Base-by-base conservation (phyloP, 1,139 yeast genomes). In the Lodderomyces jiufengensis region DNA sequence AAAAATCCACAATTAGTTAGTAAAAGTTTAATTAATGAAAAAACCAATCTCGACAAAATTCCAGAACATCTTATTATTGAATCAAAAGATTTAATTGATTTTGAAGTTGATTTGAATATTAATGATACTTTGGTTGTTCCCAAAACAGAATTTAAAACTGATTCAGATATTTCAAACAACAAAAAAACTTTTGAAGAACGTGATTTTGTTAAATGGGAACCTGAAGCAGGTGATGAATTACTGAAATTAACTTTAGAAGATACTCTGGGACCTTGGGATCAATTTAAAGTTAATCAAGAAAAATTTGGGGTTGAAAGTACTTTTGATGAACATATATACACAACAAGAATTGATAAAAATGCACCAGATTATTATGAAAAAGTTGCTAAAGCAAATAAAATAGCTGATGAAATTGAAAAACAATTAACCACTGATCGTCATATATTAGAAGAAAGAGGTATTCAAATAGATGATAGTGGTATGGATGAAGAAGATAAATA, bases 401-500 rank as follows among this genome's bases (percentile, higher is more conserved):
- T 94, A 42, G 97, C 97, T 1, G 70, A 67, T 32, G 97, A 92
- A 54, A 92, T 92, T 49, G 94, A 84, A 55, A 62, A 70, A 29
- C 83, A 78, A 46, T 67, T 76, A 6, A 73, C 82, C 15, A 81
- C 81, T 25, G 88, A 86, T 54, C 66, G 78, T 26, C 97, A 92
- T 58, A 48, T 90, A 25, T 87, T 95, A 43, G 98, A 92, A 56
- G 98, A 92, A 59, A 78, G 98, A 56, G 96, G 96, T 14, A 42
- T 78, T 10, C 57, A 57, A 14, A 75, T 84, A 27, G 95, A 86
- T 54, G 95, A 86, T 54, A 76, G 84, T 43, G 96, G 95, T 3
- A 48, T 85, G 49, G 97, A 92, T 57, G 98, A 92, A 61, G 99
- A 94, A 57, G 97, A 88, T 59, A 85, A 85, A 61, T 92, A 90